Percentiles rank a stretch among this genome's conserved stretches.
phyloP scores from a whole-genome alignment of 192 early-diverging fungal genomes.

The Blastocladiella britannica region DNA sequence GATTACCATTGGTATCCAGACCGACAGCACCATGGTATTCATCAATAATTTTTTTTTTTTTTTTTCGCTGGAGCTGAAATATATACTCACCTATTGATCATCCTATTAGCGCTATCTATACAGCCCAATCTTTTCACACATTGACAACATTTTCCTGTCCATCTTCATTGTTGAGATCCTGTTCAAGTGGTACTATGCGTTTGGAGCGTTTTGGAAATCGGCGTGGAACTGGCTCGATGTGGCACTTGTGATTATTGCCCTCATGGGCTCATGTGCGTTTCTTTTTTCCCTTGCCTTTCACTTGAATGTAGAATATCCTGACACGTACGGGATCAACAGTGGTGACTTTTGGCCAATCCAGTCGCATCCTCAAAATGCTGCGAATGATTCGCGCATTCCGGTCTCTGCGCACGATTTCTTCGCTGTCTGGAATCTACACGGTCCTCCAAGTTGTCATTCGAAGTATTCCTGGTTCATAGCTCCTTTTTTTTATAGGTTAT shows the following conservation, averaged over 20 bases:
- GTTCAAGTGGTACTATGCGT: conserved; percentile 17
- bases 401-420: conserved; percentile 7
- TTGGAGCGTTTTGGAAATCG: conserved; percentile 14
- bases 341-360: conserved; percentile 3
- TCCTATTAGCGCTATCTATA: conserved; percentile 7
- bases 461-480: conserved; percentile 10
- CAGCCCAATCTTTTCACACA: conserved; percentile 7
- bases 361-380: conserved; percentile 10
- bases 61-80: too few species aligned
- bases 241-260: conserved; percentile 5
- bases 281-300: too few species aligned
- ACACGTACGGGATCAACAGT: background rate
- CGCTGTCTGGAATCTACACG: conserved; percentile 14
- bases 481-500: too few species aligned
- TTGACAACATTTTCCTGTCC: conserved; percentile 12
- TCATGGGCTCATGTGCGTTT: conserved; percentile 1
- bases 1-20: conserved; percentile 16
- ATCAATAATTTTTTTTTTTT: too few species aligned
- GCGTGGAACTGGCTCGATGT: conserved; percentile 15
- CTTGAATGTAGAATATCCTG: too few species aligned
- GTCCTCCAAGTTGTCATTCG: conserved; percentile 15
- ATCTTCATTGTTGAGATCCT: conserved; percentile 16
- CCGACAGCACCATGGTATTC: too few species aligned
- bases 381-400: conserved; percentile 13
- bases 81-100: too few species aligned